Percentiles rank a stretch among this genome's conserved stretches.
phyloP scores from a whole-genome alignment of 495 filamentous ascomycete genomes.

The Bryoglossum gracile region DNA sequence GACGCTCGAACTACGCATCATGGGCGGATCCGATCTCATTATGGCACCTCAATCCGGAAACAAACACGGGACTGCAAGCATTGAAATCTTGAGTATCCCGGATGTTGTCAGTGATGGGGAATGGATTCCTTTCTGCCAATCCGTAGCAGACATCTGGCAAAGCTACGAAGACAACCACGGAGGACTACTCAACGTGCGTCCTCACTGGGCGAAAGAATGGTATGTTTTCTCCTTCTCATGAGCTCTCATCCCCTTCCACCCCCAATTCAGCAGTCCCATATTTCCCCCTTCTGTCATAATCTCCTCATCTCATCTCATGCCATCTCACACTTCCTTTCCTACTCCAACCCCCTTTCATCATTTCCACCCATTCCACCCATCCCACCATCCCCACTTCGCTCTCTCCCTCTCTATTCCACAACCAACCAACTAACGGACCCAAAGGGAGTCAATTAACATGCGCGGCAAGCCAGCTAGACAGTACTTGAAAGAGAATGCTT shows the following conservation, averaged over 20 bases:
- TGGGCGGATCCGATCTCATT: conserved; percentile 39
- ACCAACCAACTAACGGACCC: no score
- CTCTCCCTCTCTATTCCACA: no score
- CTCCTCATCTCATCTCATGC: no score
- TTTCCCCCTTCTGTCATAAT: no score
- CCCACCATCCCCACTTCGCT: no score
- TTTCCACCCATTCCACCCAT: no score
- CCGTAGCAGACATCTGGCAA: conserved; percentile 41
- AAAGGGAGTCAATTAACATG: conserved; percentile 25
- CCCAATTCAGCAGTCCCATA: no score
- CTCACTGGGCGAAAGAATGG: conserved; percentile 54
- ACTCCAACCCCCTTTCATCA: no score
- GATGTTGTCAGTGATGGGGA: conserved; percentile 34
- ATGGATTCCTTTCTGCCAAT: conserved; percentile 40
- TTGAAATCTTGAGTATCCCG: conserved; percentile 43
- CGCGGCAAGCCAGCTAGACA: conserved; percentile 26
- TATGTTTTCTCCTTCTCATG: conserved; percentile 19
- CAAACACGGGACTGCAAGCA: conserved; percentile 37
- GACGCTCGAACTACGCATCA: conserved; percentile 46
- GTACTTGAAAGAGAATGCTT: conserved; percentile 37
- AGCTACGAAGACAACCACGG: conserved; percentile 30
- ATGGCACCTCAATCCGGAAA: conserved; percentile 48
- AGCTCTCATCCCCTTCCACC: no score
- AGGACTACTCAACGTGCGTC: conserved; percentile 32
- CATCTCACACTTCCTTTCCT: no score